Percentiles rank a stretch among this genome's conserved stretches.
phyloP scores from a whole-genome alignment of 2,329 filamentous ascomycete species.

The Aspergillus chevalieri region DNA sequence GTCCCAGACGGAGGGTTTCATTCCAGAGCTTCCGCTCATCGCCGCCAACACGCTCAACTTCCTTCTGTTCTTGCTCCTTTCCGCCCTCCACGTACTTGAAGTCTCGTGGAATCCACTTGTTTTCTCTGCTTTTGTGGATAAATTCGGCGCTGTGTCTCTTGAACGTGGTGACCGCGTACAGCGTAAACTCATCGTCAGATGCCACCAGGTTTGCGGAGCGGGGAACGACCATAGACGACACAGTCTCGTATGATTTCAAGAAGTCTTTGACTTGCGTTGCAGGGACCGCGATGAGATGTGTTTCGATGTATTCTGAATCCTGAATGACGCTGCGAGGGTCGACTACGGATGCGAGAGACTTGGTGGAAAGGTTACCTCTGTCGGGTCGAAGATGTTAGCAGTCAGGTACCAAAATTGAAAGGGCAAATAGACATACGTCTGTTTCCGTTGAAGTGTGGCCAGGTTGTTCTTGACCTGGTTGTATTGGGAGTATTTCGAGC shows the following conservation, averaged over 20 bases:
- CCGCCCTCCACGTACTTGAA: conserved; percentile 90
- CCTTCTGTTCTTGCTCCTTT: conserved; percentile 78
- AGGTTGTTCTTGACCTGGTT: conserved; percentile 84
- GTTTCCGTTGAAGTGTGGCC: conserved; percentile 72
- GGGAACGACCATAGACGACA: conserved; percentile 87
- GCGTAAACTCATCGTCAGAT: conserved; percentile 79
- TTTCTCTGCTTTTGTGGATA: conserved; percentile 82
- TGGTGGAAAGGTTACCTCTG: conserved; percentile 88
- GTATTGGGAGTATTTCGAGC: conserved; percentile 89
- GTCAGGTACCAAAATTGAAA: background rate
- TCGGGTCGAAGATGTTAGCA: background rate
- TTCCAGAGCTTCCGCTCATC: conserved; percentile 92
- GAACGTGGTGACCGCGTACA: conserved; percentile 87
- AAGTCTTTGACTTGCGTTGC: conserved; percentile 78
- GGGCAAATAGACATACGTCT: conserved; percentile 57
- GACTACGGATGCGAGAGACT: conserved; percentile 85
- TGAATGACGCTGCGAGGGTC: conserved; percentile 72
- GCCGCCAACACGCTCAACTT: conserved; percentile 72
- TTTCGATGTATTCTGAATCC: conserved; percentile 94
- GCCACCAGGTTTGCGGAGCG: conserved; percentile 75
- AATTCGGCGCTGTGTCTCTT: conserved; percentile 88
- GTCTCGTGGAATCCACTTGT: conserved; percentile 90
- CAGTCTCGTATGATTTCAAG: conserved; percentile 77
- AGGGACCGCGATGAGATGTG: conserved; percentile 86
- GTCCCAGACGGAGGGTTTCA: conserved; percentile 76